phyloP scores from a whole-genome alignment of 305 asterid genomes.

The Solanum aculeatissimum region DNA sequence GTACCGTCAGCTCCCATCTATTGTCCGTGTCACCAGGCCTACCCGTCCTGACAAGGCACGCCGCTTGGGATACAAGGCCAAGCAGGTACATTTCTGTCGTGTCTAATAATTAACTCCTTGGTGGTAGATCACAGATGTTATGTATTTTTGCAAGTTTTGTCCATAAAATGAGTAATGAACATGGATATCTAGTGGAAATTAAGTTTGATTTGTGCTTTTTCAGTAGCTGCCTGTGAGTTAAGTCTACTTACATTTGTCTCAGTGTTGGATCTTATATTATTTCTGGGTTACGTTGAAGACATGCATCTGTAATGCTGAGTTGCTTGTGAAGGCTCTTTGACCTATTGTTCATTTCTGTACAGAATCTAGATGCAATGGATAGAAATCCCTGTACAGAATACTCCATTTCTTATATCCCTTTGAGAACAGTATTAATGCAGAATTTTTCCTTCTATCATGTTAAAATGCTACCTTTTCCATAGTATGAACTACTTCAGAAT shows the following conservation, averaged over 20 bases:
- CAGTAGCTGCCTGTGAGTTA: not conserved
- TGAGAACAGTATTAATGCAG: not conserved
- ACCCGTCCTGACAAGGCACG: conserved; percentile 21
- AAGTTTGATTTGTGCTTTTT: not conserved
- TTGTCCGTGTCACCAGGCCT: conserved; percentile 12
- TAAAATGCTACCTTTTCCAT: not conserved
- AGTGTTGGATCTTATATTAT: not conserved
- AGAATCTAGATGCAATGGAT: not conserved
- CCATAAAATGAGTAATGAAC: not conserved
- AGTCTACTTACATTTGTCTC: not conserved
- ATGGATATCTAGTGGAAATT: not conserved
- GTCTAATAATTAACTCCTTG: not conserved
- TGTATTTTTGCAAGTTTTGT: not conserved
- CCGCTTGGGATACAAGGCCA: conserved; percentile 18
- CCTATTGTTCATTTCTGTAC: not conserved
- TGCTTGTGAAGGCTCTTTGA: not conserved
- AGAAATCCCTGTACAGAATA: not conserved
- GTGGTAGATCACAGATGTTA: not conserved
- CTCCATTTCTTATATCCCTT: not conserved
- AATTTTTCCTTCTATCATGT: not conserved
- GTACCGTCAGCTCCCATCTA: conserved; percentile 17
- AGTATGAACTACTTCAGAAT: not conserved
- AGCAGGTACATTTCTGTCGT: conserved; percentile 1
- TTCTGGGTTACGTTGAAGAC: not conserved
- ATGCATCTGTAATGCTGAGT: not conserved